Conservation (phyloP, 331 rosid genomes). For the Arachis monticola region DNA sequence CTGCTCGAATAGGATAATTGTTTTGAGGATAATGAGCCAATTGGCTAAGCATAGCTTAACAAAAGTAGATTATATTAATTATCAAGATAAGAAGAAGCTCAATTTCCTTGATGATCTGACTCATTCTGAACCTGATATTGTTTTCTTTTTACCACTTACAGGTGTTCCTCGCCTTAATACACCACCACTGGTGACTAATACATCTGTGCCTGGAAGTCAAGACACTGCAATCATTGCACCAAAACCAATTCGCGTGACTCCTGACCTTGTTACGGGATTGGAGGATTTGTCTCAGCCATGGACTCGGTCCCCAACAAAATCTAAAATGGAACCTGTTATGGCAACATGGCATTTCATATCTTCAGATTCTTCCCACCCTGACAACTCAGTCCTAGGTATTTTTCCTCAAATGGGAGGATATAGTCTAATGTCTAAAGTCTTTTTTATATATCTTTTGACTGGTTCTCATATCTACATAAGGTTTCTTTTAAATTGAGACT, state of each 20-base stretch:
- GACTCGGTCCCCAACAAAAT: slow-evolving; percentile 97
- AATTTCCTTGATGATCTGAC: slow-evolving; percentile 3
- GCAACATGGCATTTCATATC: slow-evolving; percentile 86
- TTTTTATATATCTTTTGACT: slow-evolving; percentile 16
- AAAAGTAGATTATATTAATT: slow-evolving; percentile 27
- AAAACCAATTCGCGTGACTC: slow-evolving; percentile 85
- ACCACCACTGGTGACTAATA: slow-evolving; percentile 82
- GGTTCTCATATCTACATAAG: slow-evolving; percentile 37
- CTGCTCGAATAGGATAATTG: slow-evolving; percentile 29
- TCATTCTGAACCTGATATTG: slow-evolving; percentile 19
- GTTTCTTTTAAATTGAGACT: slow-evolving; percentile 48
- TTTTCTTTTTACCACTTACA: slow-evolving; percentile 42
- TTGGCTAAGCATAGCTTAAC: slow-evolving; percentile 9
- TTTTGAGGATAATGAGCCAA: slow-evolving; percentile 15
- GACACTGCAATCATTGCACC: slow-evolving; percentile 76
- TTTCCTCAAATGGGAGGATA: slow-evolving; percentile 48
- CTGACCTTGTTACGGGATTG: slow-evolving; percentile 69
- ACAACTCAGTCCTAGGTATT: slow-evolving; percentile 73
- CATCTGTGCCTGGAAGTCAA: slow-evolving; percentile 58
- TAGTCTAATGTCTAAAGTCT: slow-evolving; percentile 27
- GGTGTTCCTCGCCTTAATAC: slow-evolving; percentile 99
- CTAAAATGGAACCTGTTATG: slow-evolving; percentile 83
- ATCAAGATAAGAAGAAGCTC: slow-evolving; percentile 23
- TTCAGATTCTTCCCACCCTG: slow-evolving; percentile 61
- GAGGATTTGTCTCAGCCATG: slow-evolving; percentile 97